These are phyloP conservation scores for Conticribra weissflogii DNA, from an alignment of 108 stramenopile genomes.

Conservation along the genomic window DNA sequence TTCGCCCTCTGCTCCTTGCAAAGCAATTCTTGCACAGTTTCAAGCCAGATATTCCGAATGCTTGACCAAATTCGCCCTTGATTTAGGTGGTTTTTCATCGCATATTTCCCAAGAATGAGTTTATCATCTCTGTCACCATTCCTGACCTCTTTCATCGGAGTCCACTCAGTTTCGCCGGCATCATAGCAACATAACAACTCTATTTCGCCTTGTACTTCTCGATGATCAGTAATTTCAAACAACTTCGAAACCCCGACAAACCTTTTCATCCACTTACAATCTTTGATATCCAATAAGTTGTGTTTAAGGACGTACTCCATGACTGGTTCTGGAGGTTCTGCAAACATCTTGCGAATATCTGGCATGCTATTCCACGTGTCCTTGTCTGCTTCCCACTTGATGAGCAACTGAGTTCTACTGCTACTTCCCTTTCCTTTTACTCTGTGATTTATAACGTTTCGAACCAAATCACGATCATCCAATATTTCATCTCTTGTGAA, in stretches of 20 bases:
- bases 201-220: neutral
- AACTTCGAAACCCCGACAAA: neutral
- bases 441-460: too few species aligned
- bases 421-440: too few species aligned
- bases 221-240: constrained; percentile 12
- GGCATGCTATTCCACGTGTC: neutral
- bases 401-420: too few species aligned
- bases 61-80: neutral
- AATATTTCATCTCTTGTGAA: constrained; percentile 6
- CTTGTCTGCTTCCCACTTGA: neutral
- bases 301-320: constrained; percentile 6
- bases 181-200: constrained; percentile 13
- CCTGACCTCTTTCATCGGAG: neutral
- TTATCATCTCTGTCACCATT: neutral
- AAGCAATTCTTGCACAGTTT: neutral
- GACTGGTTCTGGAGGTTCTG: constrained; percentile 8
- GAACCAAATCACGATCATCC: neutral
- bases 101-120: neutral
- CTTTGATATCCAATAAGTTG: constrained; percentile 2
- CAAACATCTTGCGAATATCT: constrained; percentile 2
- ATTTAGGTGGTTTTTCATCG: neutral
- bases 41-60: neutral
- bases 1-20: neutral
- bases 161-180: neutral
- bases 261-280: constrained; percentile 3